A percentile compares a stretch with the other conserved stretches of the same genome.
Evolutionary conservation across 139 green algal genomes (phyloP).

Genomic region (Chlorokybus atmophyticus): DNA sequence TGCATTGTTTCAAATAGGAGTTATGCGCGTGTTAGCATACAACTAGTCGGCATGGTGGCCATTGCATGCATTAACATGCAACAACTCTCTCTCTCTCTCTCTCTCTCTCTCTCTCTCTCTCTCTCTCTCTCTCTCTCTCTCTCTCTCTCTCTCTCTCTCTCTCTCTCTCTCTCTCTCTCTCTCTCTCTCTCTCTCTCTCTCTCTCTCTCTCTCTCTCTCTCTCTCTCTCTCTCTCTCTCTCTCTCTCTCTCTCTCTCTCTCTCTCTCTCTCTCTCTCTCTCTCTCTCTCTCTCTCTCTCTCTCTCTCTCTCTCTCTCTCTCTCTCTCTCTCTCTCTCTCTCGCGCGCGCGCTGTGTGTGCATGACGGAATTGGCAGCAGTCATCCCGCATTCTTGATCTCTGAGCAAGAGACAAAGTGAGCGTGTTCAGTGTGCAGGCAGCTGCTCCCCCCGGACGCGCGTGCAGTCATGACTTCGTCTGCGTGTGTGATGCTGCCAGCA

Average conservation of each 20-base stretch:
- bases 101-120: conserved; percentile 3
- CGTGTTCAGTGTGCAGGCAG: too few species aligned
- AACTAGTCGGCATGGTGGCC: too few species aligned
- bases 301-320: conserved; percentile 3
- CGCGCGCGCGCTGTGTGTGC: too few species aligned
- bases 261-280: conserved; percentile 3
- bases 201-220: conserved; percentile 1
- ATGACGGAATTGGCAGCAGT: too few species aligned
- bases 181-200: conserved; percentile 1
- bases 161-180: conserved; percentile 1
- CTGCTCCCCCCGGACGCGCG: too few species aligned
- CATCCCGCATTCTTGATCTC: too few species aligned
- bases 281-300: conserved; percentile 3
- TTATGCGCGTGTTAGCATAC: too few species aligned
- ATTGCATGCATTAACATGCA: too few species aligned
- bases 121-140: conserved; percentile 3
- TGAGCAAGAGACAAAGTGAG: too few species aligned
- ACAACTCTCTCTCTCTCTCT: conserved; percentile 3
- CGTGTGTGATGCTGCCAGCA: too few species aligned
- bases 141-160: conserved; percentile 1
- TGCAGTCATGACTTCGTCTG: too few species aligned
- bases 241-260: conserved; percentile 3
- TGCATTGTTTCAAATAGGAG: too few species aligned
- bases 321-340: conserved; percentile 1
- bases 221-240: conserved; percentile 3